Evolutionary conservation across 2,329 filamentous ascomycete species (phyloP), one percentile per base, ranked within the genome.

Genomic region (Claviceps sp.): DNA sequence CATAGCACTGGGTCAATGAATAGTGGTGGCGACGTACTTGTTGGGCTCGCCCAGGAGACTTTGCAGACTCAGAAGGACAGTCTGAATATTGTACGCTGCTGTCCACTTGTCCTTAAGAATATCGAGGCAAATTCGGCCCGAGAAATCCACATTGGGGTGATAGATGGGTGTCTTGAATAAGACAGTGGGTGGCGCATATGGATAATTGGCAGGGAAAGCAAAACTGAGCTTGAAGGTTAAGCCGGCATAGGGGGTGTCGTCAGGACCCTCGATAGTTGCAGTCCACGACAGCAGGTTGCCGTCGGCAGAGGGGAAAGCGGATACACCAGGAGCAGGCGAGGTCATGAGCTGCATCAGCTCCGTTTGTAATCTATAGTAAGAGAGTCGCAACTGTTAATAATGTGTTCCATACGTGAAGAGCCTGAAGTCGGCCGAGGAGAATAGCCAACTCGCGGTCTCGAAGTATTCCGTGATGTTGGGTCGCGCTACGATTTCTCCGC

Each of bases 71-170:
- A 98, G 70, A 52, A 98, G 74, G 47, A 98, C 88, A 47, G 86
- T 95, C 69, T 94, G 88, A 56, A 95, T 89, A 65, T 97, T 97
- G 77, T 96, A 94, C 44, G 94, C 90, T 18, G 93, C 89, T 54
- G 89, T 95, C 93, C 93, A 98, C 74, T 96, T 96, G 70, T 97
- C 93, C 77, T 96, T 97, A 58, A 98, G 77, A 60, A 98, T 98
- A 65, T 98, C 94, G 55, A 98, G 77, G 68, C 93, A 98, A 70
- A 98, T 98, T 52, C 93, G 81, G 42, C 93, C 93, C 3, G 87
- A 90, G 73, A 98, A 96, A 72, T 98, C 93, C 61, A 98, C 88
- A 62, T 98, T 98, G 51, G 93, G 93, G 70, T 98, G 93, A 76
- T 97, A 98, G 71, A 98, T 96, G 40, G 93, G 93, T 6, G 94